Evolutionary conservation across 2,329 filamentous ascomycete genomes (phyloP).

Genomic region (Hypomyces rosellus): DNA sequence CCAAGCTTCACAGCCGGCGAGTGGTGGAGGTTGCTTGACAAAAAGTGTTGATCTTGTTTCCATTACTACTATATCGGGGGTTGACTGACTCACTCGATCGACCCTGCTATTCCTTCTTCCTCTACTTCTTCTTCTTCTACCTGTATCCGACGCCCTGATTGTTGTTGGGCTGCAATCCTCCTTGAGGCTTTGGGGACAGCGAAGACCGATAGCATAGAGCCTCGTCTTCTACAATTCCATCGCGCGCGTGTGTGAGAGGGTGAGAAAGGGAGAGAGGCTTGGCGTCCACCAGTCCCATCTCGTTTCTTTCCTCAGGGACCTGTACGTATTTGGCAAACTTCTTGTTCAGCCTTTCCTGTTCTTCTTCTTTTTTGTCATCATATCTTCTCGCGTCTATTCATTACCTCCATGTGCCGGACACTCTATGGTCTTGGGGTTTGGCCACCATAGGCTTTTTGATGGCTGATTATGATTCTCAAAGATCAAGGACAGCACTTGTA

Average conservation of each 20-base stretch:
- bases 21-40: constrained; percentile 2
- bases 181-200: constrained; percentile 7
- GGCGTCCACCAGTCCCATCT: neutral
- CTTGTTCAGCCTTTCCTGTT: constrained; percentile 22
- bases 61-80: neutral
- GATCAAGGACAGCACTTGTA: constrained; percentile 6
- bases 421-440: neutral
- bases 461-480: constrained; percentile 4
- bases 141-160: constrained; percentile 10
- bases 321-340: constrained; percentile 52
- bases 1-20: neutral
- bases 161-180: constrained; percentile 12
- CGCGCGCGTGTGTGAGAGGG: constrained; percentile 4
- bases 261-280: constrained; percentile 6
- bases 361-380: constrained; percentile 23
- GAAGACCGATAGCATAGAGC: constrained; percentile 53
- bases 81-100: neutral
- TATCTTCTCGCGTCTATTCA: constrained; percentile 12
- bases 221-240: constrained; percentile 44
- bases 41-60: constrained; percentile 1
- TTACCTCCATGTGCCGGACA: neutral
- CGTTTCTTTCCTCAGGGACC: constrained; percentile 25
- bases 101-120: neutral
- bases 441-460: neutral
- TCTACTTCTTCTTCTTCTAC: neutral